Evolutionary conservation across 202 grass and related monocot genomes (phyloP), one percentile per base, ranked within the genome.

Genomic region (Panicum virgatum): DNA sequence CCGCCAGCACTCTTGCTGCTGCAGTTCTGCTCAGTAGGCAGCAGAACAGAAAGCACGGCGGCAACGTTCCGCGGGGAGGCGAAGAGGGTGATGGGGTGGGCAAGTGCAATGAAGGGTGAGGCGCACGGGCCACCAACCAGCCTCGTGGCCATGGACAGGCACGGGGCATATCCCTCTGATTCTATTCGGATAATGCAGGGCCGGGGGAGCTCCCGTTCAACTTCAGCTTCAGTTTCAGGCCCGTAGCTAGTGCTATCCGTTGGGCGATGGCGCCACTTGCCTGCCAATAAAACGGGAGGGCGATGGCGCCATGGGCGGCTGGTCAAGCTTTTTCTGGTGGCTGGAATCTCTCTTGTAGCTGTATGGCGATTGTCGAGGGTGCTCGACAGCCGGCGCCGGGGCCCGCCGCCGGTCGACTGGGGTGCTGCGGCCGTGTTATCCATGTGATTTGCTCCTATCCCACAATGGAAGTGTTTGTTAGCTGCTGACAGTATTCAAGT

Each of bases 101-200:
- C 63, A 58, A 65, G 18, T 36, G 10, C 63, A 58, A 65, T 78
- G 71, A 83, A 82, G 57, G 0, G 73, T 32, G 78, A 82, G 84
- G 78, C 39, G 70, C 84, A 81, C 70, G 11, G 38, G 46, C 47
- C 74, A 78, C 38, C 34, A 34, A 68, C 64, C 32, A 23, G 38
- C 34, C 20, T 39, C 3, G 19, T 52, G 18, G 48, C 32, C 26
- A 15, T 26, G 53, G 52, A 34, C 50, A 73, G 67, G 56, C 73
- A 72, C 64, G 73, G 73, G 73, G 57, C 80, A 83, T 79, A 79
- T 83, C 73, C 73, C 43, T 19, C 52, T 0, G 58, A 42, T 66
- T 62, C 76, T 88, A 66, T 83, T 76, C 57, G 73, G 85, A 83
- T 72, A 78, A 75, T n/a, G 50, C 40, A 18, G 30, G 12, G 46